Percentiles rank a stretch among this genome's conserved stretches.
These are phyloP conservation scores for Neurospora sp. DNA, from an alignment of 495 filamentous ascomycete species.

Conservation along the genomic window DNA sequence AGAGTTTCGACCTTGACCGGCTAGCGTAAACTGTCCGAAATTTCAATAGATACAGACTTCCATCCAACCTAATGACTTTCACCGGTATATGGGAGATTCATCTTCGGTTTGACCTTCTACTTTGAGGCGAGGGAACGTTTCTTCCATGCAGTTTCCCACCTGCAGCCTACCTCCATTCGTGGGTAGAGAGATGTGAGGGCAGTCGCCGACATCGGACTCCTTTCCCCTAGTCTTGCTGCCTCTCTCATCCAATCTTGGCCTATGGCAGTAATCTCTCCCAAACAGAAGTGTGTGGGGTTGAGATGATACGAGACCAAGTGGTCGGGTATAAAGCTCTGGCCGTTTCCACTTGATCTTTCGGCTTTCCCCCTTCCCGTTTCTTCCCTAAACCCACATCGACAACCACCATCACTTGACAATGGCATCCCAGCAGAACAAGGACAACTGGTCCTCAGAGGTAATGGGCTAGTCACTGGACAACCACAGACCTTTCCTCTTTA, in stretches of 20 bases:
- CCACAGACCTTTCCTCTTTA: background rate
- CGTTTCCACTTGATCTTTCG: background rate
- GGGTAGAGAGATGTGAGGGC: background rate
- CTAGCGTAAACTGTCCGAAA: background rate
- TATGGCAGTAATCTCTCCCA: background rate
- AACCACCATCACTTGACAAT: conserved; percentile 8
- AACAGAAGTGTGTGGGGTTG: background rate
- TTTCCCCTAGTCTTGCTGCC: background rate
- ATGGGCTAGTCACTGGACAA: background rate
- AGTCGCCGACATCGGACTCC: background rate
- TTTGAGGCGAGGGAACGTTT: background rate
- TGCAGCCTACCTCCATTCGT: background rate
- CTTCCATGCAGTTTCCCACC: background rate
- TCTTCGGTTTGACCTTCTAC: background rate
- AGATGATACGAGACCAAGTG: background rate
- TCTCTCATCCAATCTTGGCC: background rate
- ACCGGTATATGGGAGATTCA: background rate
- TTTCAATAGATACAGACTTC: background rate
- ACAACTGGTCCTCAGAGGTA: conserved; percentile 53
- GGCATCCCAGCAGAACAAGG: conserved; percentile 26
- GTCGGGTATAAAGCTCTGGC: background rate
- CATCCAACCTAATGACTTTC: background rate
- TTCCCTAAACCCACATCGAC: background rate
- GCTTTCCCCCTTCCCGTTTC: background rate
- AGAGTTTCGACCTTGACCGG: too few species aligned